Percentiles rank a stretch among this genome's conserved stretches.
phyloP scores from a whole-genome alignment of 1,284 basidiomycete genomes.

The Fomitopsis betulina region DNA sequence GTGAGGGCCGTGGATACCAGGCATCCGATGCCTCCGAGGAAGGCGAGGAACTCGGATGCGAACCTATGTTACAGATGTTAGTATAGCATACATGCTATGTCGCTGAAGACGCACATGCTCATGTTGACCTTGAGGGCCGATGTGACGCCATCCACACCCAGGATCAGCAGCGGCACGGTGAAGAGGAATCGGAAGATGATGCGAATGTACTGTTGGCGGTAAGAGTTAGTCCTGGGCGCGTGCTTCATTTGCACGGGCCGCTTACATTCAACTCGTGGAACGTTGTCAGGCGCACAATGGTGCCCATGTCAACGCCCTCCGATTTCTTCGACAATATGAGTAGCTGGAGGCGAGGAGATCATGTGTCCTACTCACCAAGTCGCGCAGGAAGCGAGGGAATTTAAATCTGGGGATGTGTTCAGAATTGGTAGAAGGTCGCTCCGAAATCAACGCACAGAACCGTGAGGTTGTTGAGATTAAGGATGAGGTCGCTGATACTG shows the following conservation, averaged over 20 bases:
- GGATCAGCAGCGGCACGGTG: constrained; percentile 53
- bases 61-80: constrained; percentile 10
- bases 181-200: constrained; percentile 69
- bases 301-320: constrained; percentile 56
- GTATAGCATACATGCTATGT: too few species aligned
- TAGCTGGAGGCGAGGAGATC: background rate
- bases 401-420: constrained; percentile 37
- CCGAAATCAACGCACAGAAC: constrained; percentile 43
- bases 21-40: constrained; percentile 55
- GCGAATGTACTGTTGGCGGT: constrained; percentile 49
- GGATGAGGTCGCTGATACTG: constrained; percentile 56
- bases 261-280: constrained; percentile 77
- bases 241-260: constrained; percentile 1
- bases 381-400: constrained; percentile 61
- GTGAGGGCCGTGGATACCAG: constrained; percentile 68
- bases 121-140: constrained; percentile 62
- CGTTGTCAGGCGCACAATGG: constrained; percentile 65
- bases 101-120: constrained; percentile 34
- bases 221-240: background rate
- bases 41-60: constrained; percentile 54
- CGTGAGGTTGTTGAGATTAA: constrained; percentile 69
- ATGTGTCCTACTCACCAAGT: constrained; percentile 41
- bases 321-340: constrained; percentile 32
- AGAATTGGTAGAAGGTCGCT: background rate
- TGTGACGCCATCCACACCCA: constrained; percentile 63